Base-by-base conservation (phyloP, 2,329 filamentous ascomycete species). In the Botrytis pseudocinerea region DNA sequence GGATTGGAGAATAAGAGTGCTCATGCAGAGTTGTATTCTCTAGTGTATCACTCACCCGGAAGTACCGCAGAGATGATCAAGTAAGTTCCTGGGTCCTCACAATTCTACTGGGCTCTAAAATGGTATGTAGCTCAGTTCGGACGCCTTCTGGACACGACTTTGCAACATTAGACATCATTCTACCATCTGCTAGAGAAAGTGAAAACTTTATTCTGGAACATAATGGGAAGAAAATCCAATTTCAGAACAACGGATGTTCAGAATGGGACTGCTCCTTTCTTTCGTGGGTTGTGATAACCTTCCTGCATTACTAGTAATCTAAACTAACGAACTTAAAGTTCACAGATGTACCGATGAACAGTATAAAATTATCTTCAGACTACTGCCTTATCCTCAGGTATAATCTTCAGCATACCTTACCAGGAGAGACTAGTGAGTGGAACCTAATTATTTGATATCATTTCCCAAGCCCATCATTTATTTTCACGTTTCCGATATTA, bases 161-260 rank as follows among this genome's bases (percentile, higher is more conserved):
- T 48, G 63, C 2, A 28, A 25, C 38, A 51, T 48, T 66, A 66
- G 63, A 66, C 44, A 35, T 66, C n/a, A 48, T 66, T 48, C 32
- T 66, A 16, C 63, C 44, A 48, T 66, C 63, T 9, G 40, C 28
- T 3, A n/a, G 44, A 46, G 44, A 35, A 35, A 44, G 28, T 14
- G 63, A 48, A 48, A 44, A 66, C 3, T 46, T 51, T 7, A 46
- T 51, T 22, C 14, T 48, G 2, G n/a, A 46, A 32, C 32, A 51
- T 18, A 40, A n/a, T 66, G 63, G 44, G n/a, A 66, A 35, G 10
- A 38, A 20, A 32, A 0, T 32, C n/a, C 20, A n/a, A 25, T 25
- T 35, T 0, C 20, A 28, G 9, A n/a, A 28, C 4, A 8, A 46
- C 18, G 40, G 20, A 59, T 32, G 18, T 16, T 66, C 44, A 1